Conservation (phyloP, 352 stramenopile species). For the Globisporangium middletonii region DNA sequence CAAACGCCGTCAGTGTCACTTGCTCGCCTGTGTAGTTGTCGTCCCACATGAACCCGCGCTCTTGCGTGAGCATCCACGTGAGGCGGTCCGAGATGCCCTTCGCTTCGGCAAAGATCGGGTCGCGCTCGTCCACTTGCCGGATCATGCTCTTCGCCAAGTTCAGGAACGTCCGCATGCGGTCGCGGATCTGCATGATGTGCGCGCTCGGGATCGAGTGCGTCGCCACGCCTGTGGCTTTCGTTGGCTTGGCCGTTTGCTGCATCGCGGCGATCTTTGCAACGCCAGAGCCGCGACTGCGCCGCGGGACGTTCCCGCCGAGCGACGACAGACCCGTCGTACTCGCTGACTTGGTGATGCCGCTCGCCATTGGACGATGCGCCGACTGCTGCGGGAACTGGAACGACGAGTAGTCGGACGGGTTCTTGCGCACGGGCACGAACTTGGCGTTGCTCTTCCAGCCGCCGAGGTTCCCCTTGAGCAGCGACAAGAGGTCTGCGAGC, state of each 20-base stretch:
- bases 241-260: conserved; percentile 65
- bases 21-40: conserved; percentile 96
- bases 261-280: conserved; percentile 79
- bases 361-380: conserved; percentile 29
- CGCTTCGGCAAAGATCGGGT: conserved; percentile 79
- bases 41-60: conserved; percentile 98
- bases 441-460: conserved; percentile 79
- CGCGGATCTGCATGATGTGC: conserved; percentile 90
- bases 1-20: conserved; percentile 85
- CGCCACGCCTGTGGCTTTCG: conserved; percentile 41
- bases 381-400: conserved; percentile 71
- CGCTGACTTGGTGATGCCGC: conserved; percentile 79
- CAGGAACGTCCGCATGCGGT: conserved; percentile 93
- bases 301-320: conserved; percentile 62
- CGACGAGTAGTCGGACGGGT: conserved; percentile 77
- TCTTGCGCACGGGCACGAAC: conserved; percentile 76
- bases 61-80: conserved; percentile 94
- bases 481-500: conserved; percentile 61
- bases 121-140: conserved; percentile 64
- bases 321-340: conserved; percentile 84
- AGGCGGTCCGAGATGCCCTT: conserved; percentile 92
- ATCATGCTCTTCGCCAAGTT: conserved; percentile 90
- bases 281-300: conserved; percentile 72
- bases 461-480: conserved; percentile 61
- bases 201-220: conserved; percentile 72